Evolutionary conservation across 306 rosid genomes (phyloP), one percentile per base, ranked within the genome.

Genomic region (Cotoneaster glaucophyllus): DNA sequence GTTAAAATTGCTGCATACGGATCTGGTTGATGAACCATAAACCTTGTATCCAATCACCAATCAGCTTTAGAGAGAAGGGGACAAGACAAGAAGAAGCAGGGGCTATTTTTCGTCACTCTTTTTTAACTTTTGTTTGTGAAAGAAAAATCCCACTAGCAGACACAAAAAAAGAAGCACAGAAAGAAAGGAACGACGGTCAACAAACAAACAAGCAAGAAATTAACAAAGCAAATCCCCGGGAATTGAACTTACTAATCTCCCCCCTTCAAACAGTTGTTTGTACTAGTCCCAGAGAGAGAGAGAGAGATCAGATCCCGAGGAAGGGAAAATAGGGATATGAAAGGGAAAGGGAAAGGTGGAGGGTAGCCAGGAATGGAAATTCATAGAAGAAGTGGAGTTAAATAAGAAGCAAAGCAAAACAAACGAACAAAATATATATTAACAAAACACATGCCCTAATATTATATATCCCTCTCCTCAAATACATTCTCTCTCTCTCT

Each of bases 251-350:
- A 77, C 44, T 41, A 10, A 41, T 41, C 44, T 59, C 34, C 65
- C 14, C 65, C 8, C 56, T 5, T 4, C 56, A 18, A 14, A 50
- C 56, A 41, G 12, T 41, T 41, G 44, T 41, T 50, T 50, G 56
- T 50, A 50, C 56, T 50, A 50, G 56, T 25, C 34, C 75, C 31
- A 52, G 8, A 34, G 39, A 34, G 39, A 34, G 0, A 32, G 69
- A 50, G 61, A 78, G 82, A 82, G 78, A 84, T 71, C 84, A 76
- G 90, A 89, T 89, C 91, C 90, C 93, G 85, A 89, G 90, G 82
- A 81, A 74, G 43, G 32, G 54, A 64, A 73, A 72, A 67, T 67
- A 70, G 25, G 80, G 59, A 64, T 71, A 79, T 67, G 67, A 77
- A 80, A 71, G 69, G 48, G 75, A 57, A 41, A 54, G 54, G 37